Conservation (phyloP, 108 stramenopile species). For the Discostella pseudostelligera region DNA sequence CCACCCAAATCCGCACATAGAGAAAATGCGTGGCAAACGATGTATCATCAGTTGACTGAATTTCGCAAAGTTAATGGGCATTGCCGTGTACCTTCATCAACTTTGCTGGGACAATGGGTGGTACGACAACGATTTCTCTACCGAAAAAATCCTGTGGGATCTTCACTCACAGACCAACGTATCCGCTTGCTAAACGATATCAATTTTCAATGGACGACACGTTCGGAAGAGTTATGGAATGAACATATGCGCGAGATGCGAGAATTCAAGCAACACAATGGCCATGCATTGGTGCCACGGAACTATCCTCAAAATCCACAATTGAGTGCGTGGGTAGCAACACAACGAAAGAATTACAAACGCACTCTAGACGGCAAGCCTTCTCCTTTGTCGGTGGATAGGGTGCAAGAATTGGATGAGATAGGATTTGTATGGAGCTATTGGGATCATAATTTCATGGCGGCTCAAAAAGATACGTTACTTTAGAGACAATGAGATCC, state of each 20-base stretch:
- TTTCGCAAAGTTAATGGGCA: slow-evolving; percentile 54
- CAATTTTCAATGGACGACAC: slow-evolving; percentile 35
- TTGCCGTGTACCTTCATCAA: slow-evolving; percentile 34
- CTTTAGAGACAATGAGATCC: neutral
- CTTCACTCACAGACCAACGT: slow-evolving; percentile 30
- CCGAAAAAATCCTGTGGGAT: slow-evolving; percentile 14
- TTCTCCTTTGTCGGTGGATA: slow-evolving; percentile 25
- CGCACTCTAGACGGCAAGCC: slow-evolving; percentile 6
- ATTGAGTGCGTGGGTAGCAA: slow-evolving; percentile 60
- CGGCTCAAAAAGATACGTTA: slow-evolving; percentile 8
- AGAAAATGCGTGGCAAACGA: slow-evolving; percentile 49
- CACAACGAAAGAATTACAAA: slow-evolving; percentile 62
- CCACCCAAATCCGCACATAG: slow-evolving; percentile 18
- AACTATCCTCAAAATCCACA: slow-evolving; percentile 42
- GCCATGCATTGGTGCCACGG: slow-evolving; percentile 55
- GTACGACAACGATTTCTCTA: slow-evolving; percentile 54
- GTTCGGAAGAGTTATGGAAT: slow-evolving; percentile 24
- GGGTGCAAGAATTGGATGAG: slow-evolving; percentile 45
- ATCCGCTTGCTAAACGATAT: slow-evolving; percentile 21
- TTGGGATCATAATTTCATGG: slow-evolving; percentile 41
- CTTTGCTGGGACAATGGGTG: slow-evolving; percentile 31
- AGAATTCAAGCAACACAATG: slow-evolving; percentile 35
- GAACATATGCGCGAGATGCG: slow-evolving; percentile 22
- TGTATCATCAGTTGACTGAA: slow-evolving; percentile 50
- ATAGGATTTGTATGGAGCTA: slow-evolving; percentile 48